Conservation (phyloP, 2,329 filamentous ascomycete genomes). For the Coniochaeta sp. region DNA sequence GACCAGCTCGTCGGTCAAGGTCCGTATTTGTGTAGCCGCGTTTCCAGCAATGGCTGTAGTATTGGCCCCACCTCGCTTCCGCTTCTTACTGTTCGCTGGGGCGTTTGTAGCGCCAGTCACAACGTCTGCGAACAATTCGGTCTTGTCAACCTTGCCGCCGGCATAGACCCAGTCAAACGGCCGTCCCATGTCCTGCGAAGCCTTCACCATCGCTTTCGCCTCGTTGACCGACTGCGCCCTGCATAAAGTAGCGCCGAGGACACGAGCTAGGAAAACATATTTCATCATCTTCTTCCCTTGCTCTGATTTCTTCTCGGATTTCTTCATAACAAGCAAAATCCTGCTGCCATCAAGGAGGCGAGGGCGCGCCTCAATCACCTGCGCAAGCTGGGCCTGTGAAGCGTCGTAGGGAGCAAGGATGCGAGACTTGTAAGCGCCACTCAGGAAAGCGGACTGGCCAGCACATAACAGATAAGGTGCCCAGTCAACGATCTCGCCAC, state of each 20-base stretch:
- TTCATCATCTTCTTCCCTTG: constrained; percentile 50
- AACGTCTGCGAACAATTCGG: constrained; percentile 16
- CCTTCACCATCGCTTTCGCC: constrained; percentile 51
- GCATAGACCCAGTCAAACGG: constrained; percentile 75
- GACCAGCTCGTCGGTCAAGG: constrained; percentile 79
- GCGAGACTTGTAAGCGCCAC: constrained; percentile 70
- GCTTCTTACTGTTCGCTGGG: constrained; percentile 22
- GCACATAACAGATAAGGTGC: constrained; percentile 76
- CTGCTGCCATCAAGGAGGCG: constrained; percentile 56
- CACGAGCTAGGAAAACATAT: constrained; percentile 74
- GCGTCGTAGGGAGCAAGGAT: constrained; percentile 56
- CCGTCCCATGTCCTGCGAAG: constrained; percentile 35
- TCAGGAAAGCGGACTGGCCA: constrained; percentile 69
- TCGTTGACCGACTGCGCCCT: constrained; percentile 59
- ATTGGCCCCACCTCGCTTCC: constrained; percentile 32
- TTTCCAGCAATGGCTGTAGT: constrained; percentile 20
- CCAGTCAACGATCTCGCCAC: constrained; percentile 62
- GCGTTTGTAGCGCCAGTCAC: constrained; percentile 9
- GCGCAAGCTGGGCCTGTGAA: constrained; percentile 42
- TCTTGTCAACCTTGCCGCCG: constrained; percentile 47
- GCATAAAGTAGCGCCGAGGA: constrained; percentile 65
- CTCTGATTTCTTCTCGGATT: constrained; percentile 54
- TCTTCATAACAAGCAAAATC: constrained; percentile 65
- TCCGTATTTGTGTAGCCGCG: constrained; percentile 46
- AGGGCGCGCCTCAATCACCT: constrained; percentile 51